Conservation (phyloP, 2,329 filamentous ascomycete species). For the Aciculosporium take region DNA sequence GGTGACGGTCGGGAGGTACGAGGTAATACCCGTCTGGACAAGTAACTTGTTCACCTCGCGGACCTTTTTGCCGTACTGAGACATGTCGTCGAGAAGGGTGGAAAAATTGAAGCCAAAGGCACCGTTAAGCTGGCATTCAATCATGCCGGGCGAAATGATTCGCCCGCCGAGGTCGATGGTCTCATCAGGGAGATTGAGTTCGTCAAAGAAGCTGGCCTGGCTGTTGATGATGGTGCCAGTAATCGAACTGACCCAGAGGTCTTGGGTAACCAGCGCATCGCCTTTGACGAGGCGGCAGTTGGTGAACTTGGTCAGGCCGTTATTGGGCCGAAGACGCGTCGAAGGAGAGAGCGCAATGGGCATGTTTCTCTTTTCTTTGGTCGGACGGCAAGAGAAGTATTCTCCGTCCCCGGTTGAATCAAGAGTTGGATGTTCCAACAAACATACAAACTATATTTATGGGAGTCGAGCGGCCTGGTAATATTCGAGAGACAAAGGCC, state of each 20-base stretch:
- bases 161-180: constrained; percentile 69
- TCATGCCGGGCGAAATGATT: constrained; percentile 73
- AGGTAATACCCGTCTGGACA: constrained; percentile 70
- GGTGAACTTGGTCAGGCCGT: constrained; percentile 70
- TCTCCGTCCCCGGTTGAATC: neutral
- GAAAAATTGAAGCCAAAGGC: constrained; percentile 91
- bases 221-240: constrained; percentile 71
- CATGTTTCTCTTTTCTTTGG: constrained; percentile 28
- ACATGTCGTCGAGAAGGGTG: constrained; percentile 52
- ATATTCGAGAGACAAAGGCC: neutral
- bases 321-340: constrained; percentile 17
- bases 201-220: constrained; percentile 52
- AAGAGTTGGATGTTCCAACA: neutral
- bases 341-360: constrained; percentile 30
- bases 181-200: constrained; percentile 54
- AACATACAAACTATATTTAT: neutral
- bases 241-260: constrained; percentile 76
- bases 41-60: constrained; percentile 56
- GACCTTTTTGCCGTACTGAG: constrained; percentile 59
- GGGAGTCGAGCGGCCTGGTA: neutral
- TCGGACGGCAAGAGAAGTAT: neutral
- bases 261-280: constrained; percentile 53
- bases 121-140: constrained; percentile 85
- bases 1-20: constrained; percentile 73
- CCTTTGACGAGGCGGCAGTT: constrained; percentile 69